Evolutionary conservation across 2,329 filamentous ascomycete genomes (phyloP).

Genomic region (Alternaria postmessia): DNA sequence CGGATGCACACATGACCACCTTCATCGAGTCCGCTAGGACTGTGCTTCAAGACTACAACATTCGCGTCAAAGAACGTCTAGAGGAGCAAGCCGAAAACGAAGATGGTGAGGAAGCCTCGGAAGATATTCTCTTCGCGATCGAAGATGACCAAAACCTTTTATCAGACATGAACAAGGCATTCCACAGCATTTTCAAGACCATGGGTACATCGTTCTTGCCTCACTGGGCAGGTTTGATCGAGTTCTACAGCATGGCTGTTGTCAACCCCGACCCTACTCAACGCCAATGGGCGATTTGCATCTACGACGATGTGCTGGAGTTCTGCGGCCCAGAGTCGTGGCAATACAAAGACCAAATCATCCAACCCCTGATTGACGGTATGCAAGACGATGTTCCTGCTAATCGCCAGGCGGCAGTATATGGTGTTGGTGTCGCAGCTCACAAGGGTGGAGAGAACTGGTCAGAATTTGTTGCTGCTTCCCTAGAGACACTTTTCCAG

Average conservation of each 20-base stretch:
- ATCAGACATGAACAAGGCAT: slow-evolving; percentile 99
- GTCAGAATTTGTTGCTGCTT: slow-evolving; percentile 84
- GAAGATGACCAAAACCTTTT: slow-evolving; percentile 97
- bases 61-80: slow-evolving; percentile 80
- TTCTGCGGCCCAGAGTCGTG: slow-evolving; percentile 92
- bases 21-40: slow-evolving; percentile 89
- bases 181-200: slow-evolving; percentile 98
- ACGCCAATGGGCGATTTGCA: slow-evolving; percentile 98
- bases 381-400: slow-evolving; percentile 86
- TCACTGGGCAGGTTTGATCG: slow-evolving; percentile 84
- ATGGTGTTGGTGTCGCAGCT: slow-evolving; percentile 93
- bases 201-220: slow-evolving; percentile 85
- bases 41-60: slow-evolving; percentile 90
- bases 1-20: slow-evolving; percentile 76
- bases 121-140: slow-evolving; percentile 87
- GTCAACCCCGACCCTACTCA: slow-evolving; percentile 84
- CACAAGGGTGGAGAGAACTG: slow-evolving; percentile 88
- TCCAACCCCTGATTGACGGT: slow-evolving; percentile 84
- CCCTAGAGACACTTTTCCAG: slow-evolving; percentile 83
- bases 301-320: slow-evolving; percentile 97
- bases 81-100: slow-evolving; percentile 85
- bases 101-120: slow-evolving; percentile 87
- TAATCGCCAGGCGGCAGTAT: slow-evolving; percentile 94
- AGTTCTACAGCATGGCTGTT: slow-evolving; percentile 86
- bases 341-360: slow-evolving; percentile 85